phyloP scores from a whole-genome alignment of 208 protist species.

The Trypanosomatidae sp. region DNA sequence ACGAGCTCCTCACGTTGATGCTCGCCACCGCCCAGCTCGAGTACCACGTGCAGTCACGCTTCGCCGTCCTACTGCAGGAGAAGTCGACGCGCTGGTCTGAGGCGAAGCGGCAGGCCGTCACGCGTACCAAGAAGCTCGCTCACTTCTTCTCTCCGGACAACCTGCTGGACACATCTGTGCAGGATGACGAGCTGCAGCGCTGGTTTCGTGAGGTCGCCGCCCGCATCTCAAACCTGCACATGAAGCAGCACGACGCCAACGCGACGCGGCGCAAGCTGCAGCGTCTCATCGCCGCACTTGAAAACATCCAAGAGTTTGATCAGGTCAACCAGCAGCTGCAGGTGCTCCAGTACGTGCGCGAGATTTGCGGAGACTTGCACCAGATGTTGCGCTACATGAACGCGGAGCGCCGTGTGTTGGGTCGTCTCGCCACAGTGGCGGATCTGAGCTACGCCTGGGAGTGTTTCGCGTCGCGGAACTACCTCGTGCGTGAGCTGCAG shows the following conservation, averaged over 20 bases:
- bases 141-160: constrained; percentile 93
- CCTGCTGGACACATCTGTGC: constrained; percentile 62
- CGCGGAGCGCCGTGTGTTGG: constrained; percentile 88
- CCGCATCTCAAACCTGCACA: constrained; percentile 45
- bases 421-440: constrained; percentile 87
- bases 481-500: constrained; percentile 93
- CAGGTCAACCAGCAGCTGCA: constrained; percentile 89
- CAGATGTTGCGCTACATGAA: constrained; percentile 97
- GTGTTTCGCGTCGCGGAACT: constrained; percentile 79
- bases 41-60: constrained; percentile 91
- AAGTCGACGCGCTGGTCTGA: constrained; percentile 91
- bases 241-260: constrained; percentile 63
- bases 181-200: constrained; percentile 90
- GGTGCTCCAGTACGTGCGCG: constrained; percentile 93
- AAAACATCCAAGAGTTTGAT: constrained; percentile 97
- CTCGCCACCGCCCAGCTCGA: constrained; percentile 95
- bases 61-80: constrained; percentile 82
- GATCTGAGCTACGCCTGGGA: constrained; percentile 98
- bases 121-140: constrained; percentile 69
- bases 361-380: constrained; percentile 82
- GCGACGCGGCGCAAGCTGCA: constrained; percentile 94
- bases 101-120: constrained; percentile 56
- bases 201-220: constrained; percentile 94
- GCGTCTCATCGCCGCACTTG: constrained; percentile 95
- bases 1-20: constrained; percentile 86